These are phyloP conservation scores for Rhodamnia rubescens DNA, from an alignment of 345 rosid species.

Conservation along the genomic window DNA sequence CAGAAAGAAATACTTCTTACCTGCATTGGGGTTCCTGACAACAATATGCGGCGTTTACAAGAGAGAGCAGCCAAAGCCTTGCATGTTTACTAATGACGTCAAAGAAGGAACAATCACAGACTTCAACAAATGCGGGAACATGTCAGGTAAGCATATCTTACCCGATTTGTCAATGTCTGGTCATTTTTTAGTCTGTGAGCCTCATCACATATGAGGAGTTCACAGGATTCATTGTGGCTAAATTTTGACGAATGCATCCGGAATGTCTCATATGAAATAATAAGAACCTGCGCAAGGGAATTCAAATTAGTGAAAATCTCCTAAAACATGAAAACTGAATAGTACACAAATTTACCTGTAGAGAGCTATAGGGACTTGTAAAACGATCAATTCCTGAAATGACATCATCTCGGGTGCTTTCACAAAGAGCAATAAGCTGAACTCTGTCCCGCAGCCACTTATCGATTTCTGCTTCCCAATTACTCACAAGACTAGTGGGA, in stretches of 20 bases:
- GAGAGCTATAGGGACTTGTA: slow-evolving; percentile 41
- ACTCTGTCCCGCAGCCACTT: slow-evolving; percentile 96
- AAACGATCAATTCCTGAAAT: slow-evolving; percentile 80
- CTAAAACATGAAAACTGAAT: not conserved
- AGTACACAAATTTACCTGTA: slow-evolving; percentile 49
- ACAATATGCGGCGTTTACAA: slow-evolving; percentile 80
- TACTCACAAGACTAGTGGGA: slow-evolving; percentile 98
- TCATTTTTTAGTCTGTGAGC: slow-evolving; percentile 97
- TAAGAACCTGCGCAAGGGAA: slow-evolving; percentile 49
- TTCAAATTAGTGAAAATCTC: not conserved
- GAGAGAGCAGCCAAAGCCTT: slow-evolving; percentile 91
- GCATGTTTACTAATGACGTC: not conserved
- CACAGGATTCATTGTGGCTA: slow-evolving; percentile 64
- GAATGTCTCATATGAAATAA: slow-evolving; percentile 95
- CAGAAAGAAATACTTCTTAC: slow-evolving; percentile 14
- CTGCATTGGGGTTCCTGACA: slow-evolving; percentile 99
- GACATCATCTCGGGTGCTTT: slow-evolving; percentile 91
- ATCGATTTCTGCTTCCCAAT: slow-evolving; percentile 94
- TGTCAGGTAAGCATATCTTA: slow-evolving; percentile 19
- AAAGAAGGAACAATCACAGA: not conserved
- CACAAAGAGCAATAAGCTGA: slow-evolving; percentile 85
- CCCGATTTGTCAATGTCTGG: slow-evolving; percentile 92
- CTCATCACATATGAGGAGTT: slow-evolving; percentile 97
- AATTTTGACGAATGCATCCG: slow-evolving; percentile 93
- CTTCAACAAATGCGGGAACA: not conserved